Evolutionary conservation across 108 stramenopile genomes (phyloP).

Genomic region (Parmales sp.): DNA sequence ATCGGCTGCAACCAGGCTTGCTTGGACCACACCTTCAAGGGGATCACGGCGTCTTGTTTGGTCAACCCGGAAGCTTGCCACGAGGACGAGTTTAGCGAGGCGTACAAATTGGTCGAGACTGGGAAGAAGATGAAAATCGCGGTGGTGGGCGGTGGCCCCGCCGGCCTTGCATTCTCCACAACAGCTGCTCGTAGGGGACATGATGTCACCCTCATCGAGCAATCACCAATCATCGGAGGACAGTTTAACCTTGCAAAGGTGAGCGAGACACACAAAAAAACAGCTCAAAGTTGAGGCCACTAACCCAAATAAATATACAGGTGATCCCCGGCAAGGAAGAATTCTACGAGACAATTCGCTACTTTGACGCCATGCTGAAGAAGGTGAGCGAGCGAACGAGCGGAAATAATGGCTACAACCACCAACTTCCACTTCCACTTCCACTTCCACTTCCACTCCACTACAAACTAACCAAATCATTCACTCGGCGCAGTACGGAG

Average conservation of each 20-base stretch:
- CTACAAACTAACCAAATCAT: no score
- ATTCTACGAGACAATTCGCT: slow-evolving; percentile 92
- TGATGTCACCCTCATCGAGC: slow-evolving; percentile 78
- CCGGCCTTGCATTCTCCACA: slow-evolving; percentile 79
- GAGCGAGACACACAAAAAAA: background rate
- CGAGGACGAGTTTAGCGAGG: slow-evolving; percentile 84
- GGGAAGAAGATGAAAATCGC: slow-evolving; percentile 46
- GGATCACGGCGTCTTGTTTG: slow-evolving; percentile 84
- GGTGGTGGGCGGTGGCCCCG: slow-evolving; percentile 94
- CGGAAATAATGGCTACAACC: no score
- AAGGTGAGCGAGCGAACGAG: slow-evolving; percentile 30
- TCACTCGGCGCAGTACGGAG: no score
- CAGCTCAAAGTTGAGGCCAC: no score
- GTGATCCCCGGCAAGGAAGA: slow-evolving; percentile 92
- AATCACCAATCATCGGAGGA: slow-evolving; percentile 33
- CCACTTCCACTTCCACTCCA: no score
- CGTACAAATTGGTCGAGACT: slow-evolving; percentile 26
- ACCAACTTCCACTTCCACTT: no score
- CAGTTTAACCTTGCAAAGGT: slow-evolving; percentile 97
- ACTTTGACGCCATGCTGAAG: slow-evolving; percentile 55
- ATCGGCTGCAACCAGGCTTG: slow-evolving; percentile 99
- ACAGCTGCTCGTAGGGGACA: slow-evolving; percentile 77
- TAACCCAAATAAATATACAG: no score
- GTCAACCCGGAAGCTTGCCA: slow-evolving; percentile 94
- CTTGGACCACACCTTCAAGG: slow-evolving; percentile 94